Percentiles rank a stretch among this genome's conserved stretches.
phyloP scores from a whole-genome alignment of 2,329 filamentous ascomycete species.

The Sclerotinia minor region DNA sequence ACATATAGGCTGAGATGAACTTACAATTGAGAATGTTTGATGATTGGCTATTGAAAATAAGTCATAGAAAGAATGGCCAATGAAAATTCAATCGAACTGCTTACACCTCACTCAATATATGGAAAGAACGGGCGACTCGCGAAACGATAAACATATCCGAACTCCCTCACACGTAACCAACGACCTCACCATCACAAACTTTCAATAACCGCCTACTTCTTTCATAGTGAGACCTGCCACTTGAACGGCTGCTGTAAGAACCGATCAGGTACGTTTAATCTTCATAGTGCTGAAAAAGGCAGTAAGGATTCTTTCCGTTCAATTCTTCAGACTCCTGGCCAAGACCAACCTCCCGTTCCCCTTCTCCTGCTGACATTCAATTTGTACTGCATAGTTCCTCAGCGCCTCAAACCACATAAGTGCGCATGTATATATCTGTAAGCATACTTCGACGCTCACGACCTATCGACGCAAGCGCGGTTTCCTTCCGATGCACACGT shows the following conservation, averaged over 20 bases:
- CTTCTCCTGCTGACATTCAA: constrained; percentile 6
- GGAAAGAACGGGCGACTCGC: constrained; percentile 2
- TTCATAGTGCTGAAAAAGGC: background rate
- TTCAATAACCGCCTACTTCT: background rate
- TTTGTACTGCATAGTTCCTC: constrained; percentile 1
- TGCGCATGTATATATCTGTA: background rate
- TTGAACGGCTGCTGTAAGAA: background rate
- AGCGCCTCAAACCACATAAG: background rate
- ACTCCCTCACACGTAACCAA: background rate
- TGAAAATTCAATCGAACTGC: background rate
- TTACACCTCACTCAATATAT: constrained; percentile 8
- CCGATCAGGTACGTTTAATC: constrained; percentile 1
- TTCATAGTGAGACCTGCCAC: constrained; percentile 3
- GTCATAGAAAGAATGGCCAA: background rate
- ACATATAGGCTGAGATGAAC: background rate
- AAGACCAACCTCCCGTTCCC: background rate
- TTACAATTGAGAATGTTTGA: background rate
- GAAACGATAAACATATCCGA: background rate
- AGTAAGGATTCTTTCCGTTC: background rate
- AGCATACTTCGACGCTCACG: background rate
- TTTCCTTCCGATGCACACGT: constrained; percentile 64
- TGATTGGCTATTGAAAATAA: background rate
- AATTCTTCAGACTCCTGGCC: background rate
- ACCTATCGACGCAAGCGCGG: constrained; percentile 42
- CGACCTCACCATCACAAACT: background rate